These are phyloP conservation scores for Cercophora newfieldiana DNA, from an alignment of 495 filamentous ascomycete species.

Conservation along the genomic window DNA sequence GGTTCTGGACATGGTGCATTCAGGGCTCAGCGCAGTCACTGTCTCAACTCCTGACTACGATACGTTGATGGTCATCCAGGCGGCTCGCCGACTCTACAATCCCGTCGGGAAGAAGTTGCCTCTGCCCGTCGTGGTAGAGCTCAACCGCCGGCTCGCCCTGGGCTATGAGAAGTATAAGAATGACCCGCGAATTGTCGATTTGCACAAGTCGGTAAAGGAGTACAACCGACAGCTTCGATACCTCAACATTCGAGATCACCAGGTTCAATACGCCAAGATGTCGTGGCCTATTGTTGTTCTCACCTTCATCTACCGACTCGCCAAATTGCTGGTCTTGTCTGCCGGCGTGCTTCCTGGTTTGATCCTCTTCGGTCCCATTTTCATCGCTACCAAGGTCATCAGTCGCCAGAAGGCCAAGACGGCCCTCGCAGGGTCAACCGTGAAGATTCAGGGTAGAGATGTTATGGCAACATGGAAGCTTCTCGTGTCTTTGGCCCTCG, in stretches of 20 bases:
- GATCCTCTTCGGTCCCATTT: constrained; percentile 86
- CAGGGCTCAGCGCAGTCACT: constrained; percentile 82
- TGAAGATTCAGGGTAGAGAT: constrained; percentile 91
- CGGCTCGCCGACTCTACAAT: constrained; percentile 90
- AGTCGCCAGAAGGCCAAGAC: constrained; percentile 88
- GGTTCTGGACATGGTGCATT: constrained; percentile 82
- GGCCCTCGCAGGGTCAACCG: constrained; percentile 86
- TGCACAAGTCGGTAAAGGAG: constrained; percentile 74
- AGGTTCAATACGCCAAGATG: constrained; percentile 89
- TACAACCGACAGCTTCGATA: constrained; percentile 90
- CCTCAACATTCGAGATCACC: constrained; percentile 88
- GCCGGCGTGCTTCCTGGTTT: constrained; percentile 85
- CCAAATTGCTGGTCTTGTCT: constrained; percentile 72
- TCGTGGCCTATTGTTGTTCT: constrained; percentile 71
- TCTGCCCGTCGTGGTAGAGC: constrained; percentile 89
- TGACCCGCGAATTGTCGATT: constrained; percentile 76
- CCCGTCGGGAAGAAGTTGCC: constrained; percentile 91
- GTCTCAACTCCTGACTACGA: constrained; percentile 95
- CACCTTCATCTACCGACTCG: constrained; percentile 75
- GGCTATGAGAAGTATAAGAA: constrained; percentile 93
- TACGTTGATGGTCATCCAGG: constrained; percentile 97
- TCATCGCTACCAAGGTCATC: constrained; percentile 83
- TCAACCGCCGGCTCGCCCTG: constrained; percentile 89
- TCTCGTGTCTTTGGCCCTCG: constrained; percentile 84
- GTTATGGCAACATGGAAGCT: constrained; percentile 99